Evolutionary conservation across 352 stramenopile genomes (phyloP).

Genomic region (Plasmopara muralis): DNA sequence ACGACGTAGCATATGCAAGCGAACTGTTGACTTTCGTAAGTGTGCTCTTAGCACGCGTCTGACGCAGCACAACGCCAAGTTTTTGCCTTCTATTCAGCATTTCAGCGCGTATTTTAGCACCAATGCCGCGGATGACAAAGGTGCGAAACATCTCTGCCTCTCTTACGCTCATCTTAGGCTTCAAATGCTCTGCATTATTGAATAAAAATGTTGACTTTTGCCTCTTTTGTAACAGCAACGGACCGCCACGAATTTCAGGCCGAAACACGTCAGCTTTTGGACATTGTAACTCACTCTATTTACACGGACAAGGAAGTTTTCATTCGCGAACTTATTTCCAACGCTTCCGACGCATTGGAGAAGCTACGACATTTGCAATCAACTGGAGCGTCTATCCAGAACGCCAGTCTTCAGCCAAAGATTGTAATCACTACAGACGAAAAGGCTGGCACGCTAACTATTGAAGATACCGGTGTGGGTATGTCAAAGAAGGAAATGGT

Average conservation of each 20-base stretch:
- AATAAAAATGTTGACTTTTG: background rate
- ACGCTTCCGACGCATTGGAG: conserved; percentile 97
- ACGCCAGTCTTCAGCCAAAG: conserved; percentile 89
- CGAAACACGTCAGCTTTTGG: conserved; percentile 92
- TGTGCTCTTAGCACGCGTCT: conserved; percentile 7
- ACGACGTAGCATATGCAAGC: conserved; percentile 14
- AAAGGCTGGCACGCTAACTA: conserved; percentile 93
- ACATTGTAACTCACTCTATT: conserved; percentile 99
- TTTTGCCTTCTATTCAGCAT: conserved; percentile 31
- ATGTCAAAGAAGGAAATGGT: conserved; percentile 97
- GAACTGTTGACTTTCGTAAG: conserved; percentile 7
- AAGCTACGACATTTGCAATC: conserved; percentile 94
- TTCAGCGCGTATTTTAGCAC: conserved; percentile 32
- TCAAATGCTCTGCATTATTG: background rate
- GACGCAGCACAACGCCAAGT: conserved; percentile 17
- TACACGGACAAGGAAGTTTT: conserved; percentile 99
- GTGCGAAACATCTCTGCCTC: conserved; percentile 6
- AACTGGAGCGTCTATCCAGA: conserved; percentile 56
- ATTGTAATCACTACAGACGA: conserved; percentile 97
- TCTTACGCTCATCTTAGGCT: background rate
- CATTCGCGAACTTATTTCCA: conserved; percentile 98
- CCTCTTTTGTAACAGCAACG: conserved; percentile 14
- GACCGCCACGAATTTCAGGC: conserved; percentile 91
- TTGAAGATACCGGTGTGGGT: conserved; percentile 97
- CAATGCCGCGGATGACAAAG: conserved; percentile 36